Base-by-base conservation (phyloP, 1,284 basidiomycete genomes). In the Boletellus deceptivus region DNA sequence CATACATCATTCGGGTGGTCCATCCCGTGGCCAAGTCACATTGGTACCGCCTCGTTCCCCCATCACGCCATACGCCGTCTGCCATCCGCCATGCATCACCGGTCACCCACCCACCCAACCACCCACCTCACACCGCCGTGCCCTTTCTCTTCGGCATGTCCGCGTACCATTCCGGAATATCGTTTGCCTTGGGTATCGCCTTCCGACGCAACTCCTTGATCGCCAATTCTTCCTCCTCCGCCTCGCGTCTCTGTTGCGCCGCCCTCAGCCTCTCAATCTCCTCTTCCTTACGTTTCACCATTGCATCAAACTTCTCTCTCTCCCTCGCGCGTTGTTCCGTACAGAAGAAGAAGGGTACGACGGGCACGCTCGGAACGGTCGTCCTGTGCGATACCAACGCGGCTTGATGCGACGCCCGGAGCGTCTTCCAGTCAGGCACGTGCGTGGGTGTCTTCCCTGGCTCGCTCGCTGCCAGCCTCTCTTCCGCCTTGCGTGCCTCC, bases 141-240 rank as follows among this genome's bases (percentile, higher is more conserved):
- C 49, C 58, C 60, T 63, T 67, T 46, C 53, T 65, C 62, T 65
- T 63, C 49, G 61, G 61, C 61, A 63, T 65, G n/a, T 43, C 62
- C n/a, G 64, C 79, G 61, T 89, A 89, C 86, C 86, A 89, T 56
- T 82, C 82, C 9, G 86, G 86, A 18, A 89, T 75, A 59, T 79
- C 78, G 65, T 88, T 75, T 47, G 86, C 86, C 67, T 74, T 81
- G n/a, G 83, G 82, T 43, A 89, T 71, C 11, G 83, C 76, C 55
- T 73, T 76, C 71, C 72, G 79, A 60, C 86, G 70, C 59, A 83
- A 55, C 65, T 80, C 82, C 64, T 62, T 75, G 49, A 83, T 64
- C 71, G 81, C 80, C 62, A 61, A 69, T 62, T 80, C 77, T 65
- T 86, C 83, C 60, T 80, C 73, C 58, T 74, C 72, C 65, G 74